Evolutionary conservation across 78 protist genomes (phyloP), one percentile per base, ranked within the genome.

Genomic region (Mastigamoeba balamuthi): DNA sequence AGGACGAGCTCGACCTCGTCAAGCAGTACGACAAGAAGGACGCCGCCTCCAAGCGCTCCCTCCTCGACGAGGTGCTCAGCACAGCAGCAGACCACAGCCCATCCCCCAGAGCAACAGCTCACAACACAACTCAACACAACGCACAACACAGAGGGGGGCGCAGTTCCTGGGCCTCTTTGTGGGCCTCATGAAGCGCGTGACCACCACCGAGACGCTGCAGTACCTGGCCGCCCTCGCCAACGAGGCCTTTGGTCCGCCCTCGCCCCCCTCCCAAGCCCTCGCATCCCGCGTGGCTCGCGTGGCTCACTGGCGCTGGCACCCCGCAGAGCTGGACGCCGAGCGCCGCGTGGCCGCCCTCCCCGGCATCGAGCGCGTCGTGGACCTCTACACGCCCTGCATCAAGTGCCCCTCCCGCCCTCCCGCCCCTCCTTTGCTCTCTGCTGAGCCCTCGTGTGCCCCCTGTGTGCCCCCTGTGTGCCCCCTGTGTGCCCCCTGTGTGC

Each of bases 171-270:
- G 30, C 48, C 74, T 83, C 66, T 78, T 83, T 69, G 77, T 83
- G 8, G 68, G 74, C 63, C 80, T 83, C 27, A 63, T 77, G 28
- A 36, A 71, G 29, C 40, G 66, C 66, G 53, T 66, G 40, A 77
- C 65, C 37, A 78, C 75, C 40, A 30, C 41, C 30, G 88, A 83
- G 33, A 83, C 76, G 6, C 69, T 78, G 71, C 80, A 83, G 80
- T 83, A 83, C 58, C 43, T 83, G 27, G 67, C 74, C 40, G 64
- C 77, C 29, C 58, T 83, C 33, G 53, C 74, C 33, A 73, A 77
- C 53, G 82, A 83, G 72, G 68, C 74, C 40, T 74, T 83, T 40
- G 80, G 88, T 83, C 69, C 6, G 77, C 23, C 2, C 39, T 9
- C 40, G 4, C 1, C 9, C 67, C 29, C 9, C 23, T 33, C 66